Evolutionary conservation across 768 basidiomycete species (phyloP), one percentile per base, ranked within the genome.

Genomic region (Auriculariales sp.): DNA sequence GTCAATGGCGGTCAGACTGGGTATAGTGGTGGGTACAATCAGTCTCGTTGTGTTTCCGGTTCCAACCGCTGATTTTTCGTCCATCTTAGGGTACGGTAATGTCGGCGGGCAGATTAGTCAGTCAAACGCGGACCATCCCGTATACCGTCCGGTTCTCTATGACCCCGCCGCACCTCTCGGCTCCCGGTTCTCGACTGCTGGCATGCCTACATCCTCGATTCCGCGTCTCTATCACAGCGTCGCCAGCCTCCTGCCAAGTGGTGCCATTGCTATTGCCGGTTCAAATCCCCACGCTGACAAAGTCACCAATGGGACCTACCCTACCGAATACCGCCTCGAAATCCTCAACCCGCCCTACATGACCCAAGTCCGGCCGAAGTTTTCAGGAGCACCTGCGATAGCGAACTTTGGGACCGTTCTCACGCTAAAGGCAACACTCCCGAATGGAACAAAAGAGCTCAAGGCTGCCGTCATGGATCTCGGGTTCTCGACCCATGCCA

Each of bases 191-290:
- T 73, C 68, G 62, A 71, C 70, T 54, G 62, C 66, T n/a, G 72
- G 72, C 28, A 54, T 73, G 49, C 67, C 70, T 22, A 62, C 65
- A 10, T 64, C 66, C 2, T 52, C 61, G 33, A 69, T 79, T 53
- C 70, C 77, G 46, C 65, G 79, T 12, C 46, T 82, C 63, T 82
- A 82, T 64, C 80, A 82, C 61, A 79, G 78, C 2, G 68, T 68
- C 5, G 75, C 72, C 11, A 75, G 72, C 30, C 64, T 80, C 54
- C 71, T 78, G 14, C 72, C 74, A 19, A 72, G 73, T 53, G 76
- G 75, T 55, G 71, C 65, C 32, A 63, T 70, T 57, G 56, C 70
- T 51, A 62, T 69, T 52, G 66, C 69, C 31, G 73, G 73, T 28
- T 70, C 66, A 39, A 75, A 75, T 62, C 71, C 72, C 14, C 71